Percentiles rank a stretch among this genome's conserved stretches.
Evolutionary conservation across 805 yeast genomes (phyloP).

Genomic region (Pichia thaimueangensis): DNA sequence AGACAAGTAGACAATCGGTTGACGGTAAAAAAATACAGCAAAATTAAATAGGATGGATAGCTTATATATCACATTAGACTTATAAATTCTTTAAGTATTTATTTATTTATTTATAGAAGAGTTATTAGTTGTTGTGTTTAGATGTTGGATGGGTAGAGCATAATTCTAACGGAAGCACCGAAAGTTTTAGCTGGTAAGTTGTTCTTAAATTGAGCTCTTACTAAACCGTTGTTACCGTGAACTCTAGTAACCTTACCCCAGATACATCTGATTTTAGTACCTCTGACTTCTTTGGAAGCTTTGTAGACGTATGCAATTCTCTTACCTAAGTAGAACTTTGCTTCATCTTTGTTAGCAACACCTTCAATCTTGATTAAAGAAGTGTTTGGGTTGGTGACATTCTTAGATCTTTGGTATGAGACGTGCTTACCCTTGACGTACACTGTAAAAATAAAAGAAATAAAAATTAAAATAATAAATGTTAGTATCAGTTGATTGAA

Average conservation of each 20-base stretch:
- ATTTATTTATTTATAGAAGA: constrained; percentile 17
- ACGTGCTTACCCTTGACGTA: constrained; percentile 99
- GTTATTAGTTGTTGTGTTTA: constrained; percentile 36
- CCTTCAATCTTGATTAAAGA: constrained; percentile 97
- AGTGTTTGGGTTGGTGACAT: constrained; percentile 95
- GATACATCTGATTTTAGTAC: constrained; percentile 98
- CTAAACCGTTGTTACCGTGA: constrained; percentile 97
- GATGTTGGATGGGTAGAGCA: constrained; percentile 99
- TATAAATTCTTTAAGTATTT: constrained; percentile 14
- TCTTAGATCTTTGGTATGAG: constrained; percentile 99
- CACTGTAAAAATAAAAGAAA: constrained; percentile 41
- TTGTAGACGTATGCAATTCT: constrained; percentile 99
- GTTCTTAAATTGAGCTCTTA: constrained; percentile 98
- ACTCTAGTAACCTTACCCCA: constrained; percentile 99
- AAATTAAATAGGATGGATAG: constrained; percentile 7
- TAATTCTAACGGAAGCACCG: constrained; percentile 99
- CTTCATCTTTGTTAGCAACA: constrained; percentile 85
- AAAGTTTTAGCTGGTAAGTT: constrained; percentile 99
- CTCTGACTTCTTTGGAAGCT: constrained; percentile 96
- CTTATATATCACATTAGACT: constrained; percentile 16
- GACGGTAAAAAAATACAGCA: constrained; percentile 5
- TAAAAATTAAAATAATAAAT: constrained; percentile 2
- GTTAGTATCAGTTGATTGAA: constrained; percentile 18
- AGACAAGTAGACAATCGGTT: no score
- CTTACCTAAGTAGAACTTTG: constrained; percentile 99